These are phyloP conservation scores for Ilyonectria mors-panacis DNA, from an alignment of 2,329 filamentous ascomycete species.

Conservation along the genomic window DNA sequence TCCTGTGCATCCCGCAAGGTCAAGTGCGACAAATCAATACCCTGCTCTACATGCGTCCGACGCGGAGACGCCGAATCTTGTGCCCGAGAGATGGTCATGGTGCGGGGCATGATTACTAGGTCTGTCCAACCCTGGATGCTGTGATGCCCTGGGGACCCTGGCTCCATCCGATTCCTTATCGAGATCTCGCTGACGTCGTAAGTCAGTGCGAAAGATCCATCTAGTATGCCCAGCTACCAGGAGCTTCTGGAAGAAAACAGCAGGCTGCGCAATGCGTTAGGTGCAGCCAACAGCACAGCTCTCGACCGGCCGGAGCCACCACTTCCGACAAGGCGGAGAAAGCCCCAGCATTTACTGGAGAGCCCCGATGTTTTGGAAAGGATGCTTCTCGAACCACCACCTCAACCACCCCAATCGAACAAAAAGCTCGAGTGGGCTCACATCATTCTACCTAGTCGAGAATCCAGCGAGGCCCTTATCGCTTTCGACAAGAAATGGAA, in stretches of 20 bases:
- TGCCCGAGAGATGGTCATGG: conserved; percentile 30
- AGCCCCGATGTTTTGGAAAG: conserved; percentile 13
- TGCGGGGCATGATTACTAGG: conserved; percentile 29
- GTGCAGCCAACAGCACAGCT: background rate
- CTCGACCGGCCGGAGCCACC: background rate
- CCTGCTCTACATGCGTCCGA: conserved; percentile 43
- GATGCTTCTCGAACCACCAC: background rate
- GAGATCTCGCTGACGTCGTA: background rate
- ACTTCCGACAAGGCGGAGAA: background rate
- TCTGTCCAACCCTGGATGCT: background rate
- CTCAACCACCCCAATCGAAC: background rate
- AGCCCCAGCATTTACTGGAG: conserved; percentile 20
- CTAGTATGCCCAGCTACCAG: conserved; percentile 22
- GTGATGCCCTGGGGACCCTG: background rate
- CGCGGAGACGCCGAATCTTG: conserved; percentile 37
- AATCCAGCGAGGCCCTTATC: conserved; percentile 23
- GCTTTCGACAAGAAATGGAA: conserved; percentile 33
- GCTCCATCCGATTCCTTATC: background rate
- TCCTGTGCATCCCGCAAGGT: conserved; percentile 45
- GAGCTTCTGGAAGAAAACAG: conserved; percentile 28
- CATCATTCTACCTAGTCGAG: conserved; percentile 23
- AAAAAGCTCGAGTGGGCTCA: conserved; percentile 15
- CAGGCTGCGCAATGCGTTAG: background rate
- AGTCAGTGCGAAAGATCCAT: conserved; percentile 14
- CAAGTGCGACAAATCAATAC: conserved; percentile 44